Conservation (phyloP, 805 yeast genomes). For the Alloascoidea africana region DNA sequence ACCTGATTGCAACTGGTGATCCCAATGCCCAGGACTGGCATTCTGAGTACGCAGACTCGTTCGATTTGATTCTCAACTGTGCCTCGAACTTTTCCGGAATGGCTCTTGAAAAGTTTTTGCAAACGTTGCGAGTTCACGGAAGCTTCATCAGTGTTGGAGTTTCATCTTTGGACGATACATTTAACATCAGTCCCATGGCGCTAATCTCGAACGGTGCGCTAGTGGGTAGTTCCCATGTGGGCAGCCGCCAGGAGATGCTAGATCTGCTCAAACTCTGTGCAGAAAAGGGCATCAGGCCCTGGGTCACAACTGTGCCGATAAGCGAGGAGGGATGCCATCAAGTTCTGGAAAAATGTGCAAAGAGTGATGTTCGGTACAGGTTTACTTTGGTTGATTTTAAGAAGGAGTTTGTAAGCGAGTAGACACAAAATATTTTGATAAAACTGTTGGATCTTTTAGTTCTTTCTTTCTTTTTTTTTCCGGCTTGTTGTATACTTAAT, state of each 20-base stretch:
- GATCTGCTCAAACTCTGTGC: slow-evolving; percentile 45
- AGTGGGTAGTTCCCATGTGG: slow-evolving; percentile 42
- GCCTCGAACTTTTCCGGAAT: slow-evolving; percentile 27
- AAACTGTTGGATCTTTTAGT: no score
- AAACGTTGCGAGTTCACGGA: slow-evolving; percentile 18
- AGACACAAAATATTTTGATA: no score
- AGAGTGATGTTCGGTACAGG: slow-evolving; percentile 24
- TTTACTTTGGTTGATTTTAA: slow-evolving; percentile 27
- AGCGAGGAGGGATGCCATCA: slow-evolving; percentile 17
- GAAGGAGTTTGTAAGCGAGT: slow-evolving; percentile 25
- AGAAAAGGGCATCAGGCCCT: slow-evolving; percentile 28
- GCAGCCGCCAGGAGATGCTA: slow-evolving; percentile 40
- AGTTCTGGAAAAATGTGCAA: slow-evolving; percentile 20
- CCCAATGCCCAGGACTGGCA: slow-evolving; percentile 25
- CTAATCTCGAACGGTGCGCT: slow-evolving; percentile 33
- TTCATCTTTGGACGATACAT: slow-evolving; percentile 10
- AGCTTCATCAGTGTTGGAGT: slow-evolving; percentile 30
- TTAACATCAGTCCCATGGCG: slow-evolving; percentile 29
- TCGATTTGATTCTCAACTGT: slow-evolving; percentile 34
- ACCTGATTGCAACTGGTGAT: slow-evolving; percentile 38
- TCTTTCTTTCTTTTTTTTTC: no score
- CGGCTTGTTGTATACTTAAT: no score
- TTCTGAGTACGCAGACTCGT: slow-evolving; percentile 15
- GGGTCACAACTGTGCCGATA: slow-evolving; percentile 22
- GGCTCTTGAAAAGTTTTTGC: slow-evolving; percentile 19